Evolutionary conservation across 2,329 filamentous ascomycete genomes (phyloP).

Genomic region (Aspergillus pseudoterreus): DNA sequence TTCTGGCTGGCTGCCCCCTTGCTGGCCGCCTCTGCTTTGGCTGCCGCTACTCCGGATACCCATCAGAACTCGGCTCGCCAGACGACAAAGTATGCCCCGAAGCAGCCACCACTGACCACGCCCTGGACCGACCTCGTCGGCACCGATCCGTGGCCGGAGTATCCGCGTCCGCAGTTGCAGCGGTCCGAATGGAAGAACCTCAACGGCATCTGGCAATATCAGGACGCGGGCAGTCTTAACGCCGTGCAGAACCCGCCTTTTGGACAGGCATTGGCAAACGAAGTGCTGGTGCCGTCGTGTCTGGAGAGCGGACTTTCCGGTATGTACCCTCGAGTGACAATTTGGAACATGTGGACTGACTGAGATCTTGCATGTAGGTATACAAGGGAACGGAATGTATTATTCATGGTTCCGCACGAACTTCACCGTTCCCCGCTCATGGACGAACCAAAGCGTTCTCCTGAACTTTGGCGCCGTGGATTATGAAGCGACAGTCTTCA

Average conservation of each 20-base stretch:
- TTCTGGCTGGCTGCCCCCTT: slow-evolving; percentile 1
- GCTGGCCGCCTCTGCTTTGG: slow-evolving; percentile 4
- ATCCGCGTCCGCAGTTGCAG: slow-evolving; percentile 46
- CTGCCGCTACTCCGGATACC: neutral
- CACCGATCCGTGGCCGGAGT: slow-evolving; percentile 49
- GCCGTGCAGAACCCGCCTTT: slow-evolving; percentile 45
- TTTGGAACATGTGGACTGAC: neutral
- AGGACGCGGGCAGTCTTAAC: slow-evolving; percentile 35
- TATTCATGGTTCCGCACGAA: slow-evolving; percentile 49
- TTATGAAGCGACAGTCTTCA: slow-evolving; percentile 53
- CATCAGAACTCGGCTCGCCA: slow-evolving; percentile 1
- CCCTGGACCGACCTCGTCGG: slow-evolving; percentile 47
- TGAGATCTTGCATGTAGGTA: slow-evolving; percentile 16
- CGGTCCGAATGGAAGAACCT: slow-evolving; percentile 48
- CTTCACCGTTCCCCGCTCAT: slow-evolving; percentile 45
- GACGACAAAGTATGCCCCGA: slow-evolving; percentile 32
- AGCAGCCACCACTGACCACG: slow-evolving; percentile 42
- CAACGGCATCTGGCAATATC: slow-evolving; percentile 49
- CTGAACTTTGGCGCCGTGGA: slow-evolving; percentile 52
- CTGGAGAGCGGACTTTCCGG: slow-evolving; percentile 53
- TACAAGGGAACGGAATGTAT: slow-evolving; percentile 36
- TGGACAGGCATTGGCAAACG: slow-evolving; percentile 37
- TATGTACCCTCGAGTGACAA: slow-evolving; percentile 5
- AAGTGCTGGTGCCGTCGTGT: slow-evolving; percentile 53
- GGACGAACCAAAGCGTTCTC: slow-evolving; percentile 41